phyloP scores from a whole-genome alignment of 495 filamentous ascomycete species.

The Recurvomyces mirabilis region DNA sequence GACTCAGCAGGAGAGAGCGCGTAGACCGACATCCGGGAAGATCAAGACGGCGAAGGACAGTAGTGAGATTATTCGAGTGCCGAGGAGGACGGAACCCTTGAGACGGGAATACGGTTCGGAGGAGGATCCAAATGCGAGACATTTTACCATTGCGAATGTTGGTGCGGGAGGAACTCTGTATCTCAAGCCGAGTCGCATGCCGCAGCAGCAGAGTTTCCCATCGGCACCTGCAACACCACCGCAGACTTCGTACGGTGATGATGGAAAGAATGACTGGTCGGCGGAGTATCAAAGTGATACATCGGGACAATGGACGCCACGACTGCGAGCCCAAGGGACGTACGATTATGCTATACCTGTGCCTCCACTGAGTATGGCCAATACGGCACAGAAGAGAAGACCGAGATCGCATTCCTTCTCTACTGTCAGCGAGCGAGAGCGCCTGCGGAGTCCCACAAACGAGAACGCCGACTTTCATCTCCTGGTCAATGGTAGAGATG shows the following conservation, averaged over 20 bases:
- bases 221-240: conserved; percentile 17
- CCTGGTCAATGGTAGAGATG: conserved; percentile 60
- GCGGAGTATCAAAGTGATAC: conserved; percentile 3
- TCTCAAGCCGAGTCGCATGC: conserved; percentile 19
- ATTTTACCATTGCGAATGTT: conserved; percentile 16
- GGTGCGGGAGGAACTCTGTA: conserved; percentile 15
- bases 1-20: not conserved
- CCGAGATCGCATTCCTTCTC: conserved; percentile 53
- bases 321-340: not conserved
- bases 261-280: not conserved
- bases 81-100: not conserved
- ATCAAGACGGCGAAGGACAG: conserved; percentile 16
- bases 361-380: conserved; percentile 18
- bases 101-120: not conserved
- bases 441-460: conserved; percentile 47
- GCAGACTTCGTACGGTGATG: conserved; percentile 8
- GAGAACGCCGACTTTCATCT: conserved; percentile 40
- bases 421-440: conserved; percentile 33
- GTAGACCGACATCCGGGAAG: conserved; percentile 5
- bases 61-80: conserved; percentile 13
- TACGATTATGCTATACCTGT: conserved; percentile 9
- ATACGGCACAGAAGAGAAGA: conserved; percentile 5
- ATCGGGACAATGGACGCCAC: conserved; percentile 18
- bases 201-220: not conserved
- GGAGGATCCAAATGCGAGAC: conserved; percentile 10